phyloP scores from a whole-genome alignment of 345 rosid genomes.

The Euphorbia pulcherrima region DNA sequence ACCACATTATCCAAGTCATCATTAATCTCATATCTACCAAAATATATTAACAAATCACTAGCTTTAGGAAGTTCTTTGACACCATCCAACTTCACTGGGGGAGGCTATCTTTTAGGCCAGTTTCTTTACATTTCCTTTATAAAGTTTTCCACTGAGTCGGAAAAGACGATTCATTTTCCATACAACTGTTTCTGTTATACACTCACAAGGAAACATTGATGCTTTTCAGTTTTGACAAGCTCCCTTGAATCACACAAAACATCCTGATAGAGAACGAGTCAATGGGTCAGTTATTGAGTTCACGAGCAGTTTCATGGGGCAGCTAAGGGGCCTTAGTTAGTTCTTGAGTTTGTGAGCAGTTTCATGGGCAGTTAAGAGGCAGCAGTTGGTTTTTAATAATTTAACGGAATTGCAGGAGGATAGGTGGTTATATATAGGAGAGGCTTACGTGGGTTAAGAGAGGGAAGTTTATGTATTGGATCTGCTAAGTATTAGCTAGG shows the following conservation, averaged over 20 bases:
- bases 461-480: no score
- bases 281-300: no score
- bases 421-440: no score
- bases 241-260: neutral
- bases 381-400: no score
- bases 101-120: neutral
- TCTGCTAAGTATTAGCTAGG: no score
- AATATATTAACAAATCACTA: neutral
- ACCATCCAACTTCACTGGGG: neutral
- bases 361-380: no score
- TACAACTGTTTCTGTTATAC: neutral
- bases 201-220: neutral
- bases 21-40: neutral
- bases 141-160: neutral
- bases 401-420: no score
- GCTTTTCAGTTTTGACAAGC: neutral
- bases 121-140: neutral
- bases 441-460: no score
- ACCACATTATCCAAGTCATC: neutral
- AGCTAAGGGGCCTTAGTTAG: no score
- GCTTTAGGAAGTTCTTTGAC: neutral
- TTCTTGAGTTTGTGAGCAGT: no score
- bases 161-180: neutral
- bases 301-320: no score
- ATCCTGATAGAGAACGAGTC: no score